Evolutionary conservation across 2,329 filamentous ascomycete genomes (phyloP).

Genomic region (Bipolaris gigantea): DNA sequence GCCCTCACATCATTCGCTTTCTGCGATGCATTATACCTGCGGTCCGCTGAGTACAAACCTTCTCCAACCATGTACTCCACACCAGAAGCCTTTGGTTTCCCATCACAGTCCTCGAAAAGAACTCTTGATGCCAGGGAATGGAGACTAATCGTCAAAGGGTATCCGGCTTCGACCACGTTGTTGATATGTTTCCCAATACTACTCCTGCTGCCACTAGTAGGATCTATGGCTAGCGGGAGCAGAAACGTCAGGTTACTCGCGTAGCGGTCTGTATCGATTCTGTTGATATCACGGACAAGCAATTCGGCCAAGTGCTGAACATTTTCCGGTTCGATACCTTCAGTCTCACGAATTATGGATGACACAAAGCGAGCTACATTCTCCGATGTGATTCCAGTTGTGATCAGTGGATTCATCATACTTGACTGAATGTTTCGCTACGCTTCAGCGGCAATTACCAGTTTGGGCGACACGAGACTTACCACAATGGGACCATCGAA

Average conservation of each 20-base stretch:
- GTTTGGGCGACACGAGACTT: background rate
- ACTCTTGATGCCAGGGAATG: background rate
- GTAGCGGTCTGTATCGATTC: background rate
- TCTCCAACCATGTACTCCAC: conserved; percentile 45
- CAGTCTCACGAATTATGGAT: background rate
- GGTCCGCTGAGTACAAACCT: conserved; percentile 45
- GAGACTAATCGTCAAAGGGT: conserved; percentile 59
- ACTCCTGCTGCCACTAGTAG: background rate
- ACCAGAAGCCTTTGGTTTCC: conserved; percentile 51
- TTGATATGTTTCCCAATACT: conserved; percentile 41
- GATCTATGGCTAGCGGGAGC: background rate
- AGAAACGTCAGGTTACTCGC: background rate
- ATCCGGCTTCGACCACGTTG: conserved; percentile 22
- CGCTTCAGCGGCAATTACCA: background rate
- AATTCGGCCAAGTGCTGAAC: background rate
- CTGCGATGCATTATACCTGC: conserved; percentile 37
- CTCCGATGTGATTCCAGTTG: background rate
- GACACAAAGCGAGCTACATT: background rate
- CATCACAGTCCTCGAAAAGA: background rate
- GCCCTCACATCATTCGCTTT: conserved; percentile 26
- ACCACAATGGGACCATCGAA: conserved; percentile 56
- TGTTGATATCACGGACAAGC: background rate
- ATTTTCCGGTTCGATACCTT: background rate
- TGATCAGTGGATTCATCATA: background rate
- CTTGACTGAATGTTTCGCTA: conserved; percentile 7